Evolutionary conservation across 2,329 filamentous ascomycete species (phyloP), one percentile per base, ranked within the genome.

Genomic region (Elsinoe fawcettii): DNA sequence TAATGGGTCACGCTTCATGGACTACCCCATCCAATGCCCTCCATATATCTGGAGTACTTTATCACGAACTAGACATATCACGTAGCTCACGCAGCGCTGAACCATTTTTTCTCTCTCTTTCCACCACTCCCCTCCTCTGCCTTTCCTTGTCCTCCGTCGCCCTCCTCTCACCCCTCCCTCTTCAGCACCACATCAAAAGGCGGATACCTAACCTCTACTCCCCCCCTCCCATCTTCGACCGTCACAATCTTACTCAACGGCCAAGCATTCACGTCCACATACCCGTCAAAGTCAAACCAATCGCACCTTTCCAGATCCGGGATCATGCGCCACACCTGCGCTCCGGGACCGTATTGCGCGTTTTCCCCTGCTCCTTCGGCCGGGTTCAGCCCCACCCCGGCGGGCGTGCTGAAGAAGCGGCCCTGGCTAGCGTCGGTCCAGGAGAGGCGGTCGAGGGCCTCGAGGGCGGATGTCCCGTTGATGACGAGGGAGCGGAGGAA

Each of bases 201-300:
- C 32, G 49, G 49, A 20, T 37, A 53, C 49, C 30, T 39, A 9
- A 53, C 16, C 25, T 53, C 49, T 4, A 39, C 34, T 18, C 32
- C 34, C 1, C 32, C 49, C n/a, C 25, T 27, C 49, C 30, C 7
- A 30, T 30, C 27, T 18, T 53, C 49, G 5, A 53, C 34, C 16
- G n/a, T 37, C 14, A 53, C 49, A n/a, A 53, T 25, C 32, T 53
- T 53, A 16, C 49, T 53, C 16, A 53, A 25, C 32, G 49, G 49
- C 49, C 49, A 53, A 3, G 25, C 49, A 53, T 53, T 53, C 14
- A 18, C 32, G 25, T 53, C 49, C 5, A 30, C 49, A 39, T 53
- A 53, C 5, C 49, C 49, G 20, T 53, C 49, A 39, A 53, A 53
- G 25, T 53, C 49, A 18, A 53, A 53, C 49, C 49, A 53, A 27